Evolutionary conservation across 1,139 yeast species (phyloP).

Genomic region (Candida buenavistaensis): DNA sequence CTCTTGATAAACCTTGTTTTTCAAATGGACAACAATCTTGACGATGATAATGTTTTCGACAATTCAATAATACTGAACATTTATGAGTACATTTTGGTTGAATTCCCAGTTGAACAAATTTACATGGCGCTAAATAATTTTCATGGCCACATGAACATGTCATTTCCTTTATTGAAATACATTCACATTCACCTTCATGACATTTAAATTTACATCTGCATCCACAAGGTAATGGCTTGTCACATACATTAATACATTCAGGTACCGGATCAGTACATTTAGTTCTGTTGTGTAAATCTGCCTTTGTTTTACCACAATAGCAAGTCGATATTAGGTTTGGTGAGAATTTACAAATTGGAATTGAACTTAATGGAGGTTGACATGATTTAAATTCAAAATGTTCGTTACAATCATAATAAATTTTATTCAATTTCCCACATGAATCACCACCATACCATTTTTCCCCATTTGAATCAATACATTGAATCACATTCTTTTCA

Average conservation of each 20-base stretch:
- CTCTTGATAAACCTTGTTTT: constrained; percentile 61
- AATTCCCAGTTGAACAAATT: constrained; percentile 48
- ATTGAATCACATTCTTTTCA: constrained; percentile 38
- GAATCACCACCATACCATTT: constrained; percentile 64
- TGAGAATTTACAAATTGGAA: constrained; percentile 58
- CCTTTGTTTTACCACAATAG: constrained; percentile 67
- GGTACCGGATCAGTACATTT: constrained; percentile 78
- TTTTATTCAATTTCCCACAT: constrained; percentile 55
- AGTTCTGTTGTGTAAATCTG: constrained; percentile 33
- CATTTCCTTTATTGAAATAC: constrained; percentile 48
- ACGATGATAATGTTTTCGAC: constrained; percentile 79
- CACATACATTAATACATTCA: constrained; percentile 66
- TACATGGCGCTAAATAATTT: constrained; percentile 62
- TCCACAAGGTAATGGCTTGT: constrained; percentile 68
- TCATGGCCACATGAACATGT: constrained; percentile 55
- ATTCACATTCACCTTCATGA: constrained; percentile 77
- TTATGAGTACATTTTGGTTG: constrained; percentile 68
- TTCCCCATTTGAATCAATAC: constrained; percentile 20
- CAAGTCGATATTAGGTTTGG: constrained; percentile 64
- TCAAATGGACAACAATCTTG: constrained; percentile 71
- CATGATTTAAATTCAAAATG: constrained; percentile 65
- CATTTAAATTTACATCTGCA: constrained; percentile 67
- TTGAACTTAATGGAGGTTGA: constrained; percentile 52
- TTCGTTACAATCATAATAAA: constrained; percentile 61
- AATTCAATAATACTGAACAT: constrained; percentile 74